A percentile compares a stretch with the other conserved stretches of the same genome.
Conservation (phyloP, 108 stramenopile species). For the Skeletonema costatum region DNA sequence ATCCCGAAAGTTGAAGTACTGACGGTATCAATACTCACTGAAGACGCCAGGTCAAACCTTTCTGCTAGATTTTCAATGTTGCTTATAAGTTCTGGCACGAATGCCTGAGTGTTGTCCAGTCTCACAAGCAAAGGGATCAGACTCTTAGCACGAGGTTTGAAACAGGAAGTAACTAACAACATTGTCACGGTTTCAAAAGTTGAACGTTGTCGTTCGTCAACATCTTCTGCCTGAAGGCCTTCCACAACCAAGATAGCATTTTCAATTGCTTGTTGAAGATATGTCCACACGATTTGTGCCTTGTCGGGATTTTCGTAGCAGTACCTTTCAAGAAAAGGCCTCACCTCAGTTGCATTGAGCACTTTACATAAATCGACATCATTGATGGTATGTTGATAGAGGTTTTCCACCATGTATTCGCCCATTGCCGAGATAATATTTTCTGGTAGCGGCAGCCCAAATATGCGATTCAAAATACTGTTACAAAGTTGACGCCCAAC, state of each 20-base stretch:
- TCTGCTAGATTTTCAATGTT: not conserved
- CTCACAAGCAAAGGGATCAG: not conserved
- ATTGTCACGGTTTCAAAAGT: not conserved
- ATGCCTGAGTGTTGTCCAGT: not conserved
- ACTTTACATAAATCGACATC: not conserved
- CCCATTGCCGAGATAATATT: constrained; percentile 12
- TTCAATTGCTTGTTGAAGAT: constrained; percentile 8
- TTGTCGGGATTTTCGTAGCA: constrained; percentile 9
- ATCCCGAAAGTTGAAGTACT: not conserved
- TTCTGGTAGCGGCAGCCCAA: not conserved
- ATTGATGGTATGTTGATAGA: constrained; percentile 8
- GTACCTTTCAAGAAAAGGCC: not conserved
- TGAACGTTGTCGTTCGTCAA: not conserved
- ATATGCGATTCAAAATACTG: not conserved
- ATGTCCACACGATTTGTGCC: not conserved
- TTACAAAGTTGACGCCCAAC: too few relatives aligned
- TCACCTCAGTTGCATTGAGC: not conserved
- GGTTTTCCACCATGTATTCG: constrained; percentile 15
- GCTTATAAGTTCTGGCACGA: not conserved
- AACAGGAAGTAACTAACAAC: not conserved
- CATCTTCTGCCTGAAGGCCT: not conserved
- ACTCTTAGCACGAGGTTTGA: not conserved
- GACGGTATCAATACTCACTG: not conserved
- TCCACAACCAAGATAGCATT: constrained; percentile 1
- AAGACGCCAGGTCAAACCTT: not conserved